Evolutionary conservation across 352 stramenopile genomes (phyloP).

Genomic region (Pythium monospermum): DNA sequence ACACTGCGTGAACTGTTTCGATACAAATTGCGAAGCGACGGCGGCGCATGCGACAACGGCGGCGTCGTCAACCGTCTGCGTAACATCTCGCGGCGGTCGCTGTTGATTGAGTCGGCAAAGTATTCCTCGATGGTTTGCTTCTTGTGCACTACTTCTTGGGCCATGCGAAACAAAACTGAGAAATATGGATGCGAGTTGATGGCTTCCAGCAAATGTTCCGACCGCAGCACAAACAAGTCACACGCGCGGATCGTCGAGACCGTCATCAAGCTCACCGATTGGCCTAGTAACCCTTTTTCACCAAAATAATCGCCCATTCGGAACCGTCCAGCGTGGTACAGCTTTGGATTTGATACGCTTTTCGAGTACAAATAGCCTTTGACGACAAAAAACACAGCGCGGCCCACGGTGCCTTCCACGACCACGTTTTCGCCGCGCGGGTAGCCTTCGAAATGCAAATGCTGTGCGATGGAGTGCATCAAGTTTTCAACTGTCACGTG

Average conservation of each 20-base stretch:
- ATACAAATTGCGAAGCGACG: background rate
- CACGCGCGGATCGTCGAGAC: constrained; percentile 50
- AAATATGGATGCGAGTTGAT: constrained; percentile 40
- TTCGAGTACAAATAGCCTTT: constrained; percentile 47
- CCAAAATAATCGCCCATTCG: constrained; percentile 53
- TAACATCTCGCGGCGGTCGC: constrained; percentile 13
- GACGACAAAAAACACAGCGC: constrained; percentile 68
- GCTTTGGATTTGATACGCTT: constrained; percentile 35
- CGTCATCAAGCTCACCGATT: constrained; percentile 48
- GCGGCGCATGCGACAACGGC: constrained; percentile 4
- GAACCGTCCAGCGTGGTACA: constrained; percentile 46
- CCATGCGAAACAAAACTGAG: constrained; percentile 35
- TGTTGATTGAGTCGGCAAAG: constrained; percentile 24
- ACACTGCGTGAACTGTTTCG: background rate
- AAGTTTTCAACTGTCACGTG: constrained; percentile 20
- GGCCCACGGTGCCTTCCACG: constrained; percentile 55
- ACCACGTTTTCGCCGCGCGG: constrained; percentile 49
- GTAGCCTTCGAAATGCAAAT: constrained; percentile 60
- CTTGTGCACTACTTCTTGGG: constrained; percentile 29
- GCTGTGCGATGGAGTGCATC: constrained; percentile 35
- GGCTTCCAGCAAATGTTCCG: constrained; percentile 38
- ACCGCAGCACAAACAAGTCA: constrained; percentile 54
- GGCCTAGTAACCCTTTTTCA: constrained; percentile 42
- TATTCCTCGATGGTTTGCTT: constrained; percentile 28
- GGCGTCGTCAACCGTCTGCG: constrained; percentile 13